Conservation (phyloP, 208 protist genomes). For the Sergeia podlipaevii region DNA sequence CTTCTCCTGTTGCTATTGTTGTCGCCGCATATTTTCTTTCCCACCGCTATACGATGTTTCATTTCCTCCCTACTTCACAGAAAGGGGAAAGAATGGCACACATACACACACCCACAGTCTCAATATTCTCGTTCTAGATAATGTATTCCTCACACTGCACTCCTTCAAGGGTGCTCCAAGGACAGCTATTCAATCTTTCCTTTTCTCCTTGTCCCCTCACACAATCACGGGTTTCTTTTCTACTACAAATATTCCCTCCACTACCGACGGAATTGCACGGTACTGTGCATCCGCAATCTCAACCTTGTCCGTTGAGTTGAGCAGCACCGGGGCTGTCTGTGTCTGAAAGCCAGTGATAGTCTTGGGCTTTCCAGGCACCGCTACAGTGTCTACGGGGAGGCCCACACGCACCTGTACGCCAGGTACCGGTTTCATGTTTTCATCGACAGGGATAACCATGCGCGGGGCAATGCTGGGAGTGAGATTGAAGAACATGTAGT, state of each 20-base stretch:
- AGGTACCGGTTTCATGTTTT: slow-evolving; percentile 90
- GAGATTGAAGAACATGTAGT: slow-evolving; percentile 97
- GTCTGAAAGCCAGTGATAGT: slow-evolving; percentile 99
- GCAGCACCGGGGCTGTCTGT: slow-evolving; percentile 98
- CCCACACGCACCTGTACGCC: slow-evolving; percentile 91
- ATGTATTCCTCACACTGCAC: background rate
- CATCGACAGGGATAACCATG: slow-evolving; percentile 97
- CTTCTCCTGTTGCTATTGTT: too few relatives aligned
- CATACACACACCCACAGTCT: background rate
- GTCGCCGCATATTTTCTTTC: too few relatives aligned
- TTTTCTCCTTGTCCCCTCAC: slow-evolving; percentile 4
- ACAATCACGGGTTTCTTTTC: slow-evolving; percentile 53
- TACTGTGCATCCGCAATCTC: slow-evolving; percentile 97
- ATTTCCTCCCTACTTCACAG: too few relatives aligned
- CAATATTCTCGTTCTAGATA: background rate
- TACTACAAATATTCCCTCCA: slow-evolving; percentile 88
- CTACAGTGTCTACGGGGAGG: slow-evolving; percentile 95
- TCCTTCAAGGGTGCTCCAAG: background rate
- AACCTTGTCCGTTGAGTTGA: slow-evolving; percentile 95
- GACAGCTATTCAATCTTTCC: background rate
- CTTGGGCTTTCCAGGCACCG: slow-evolving; percentile 97
- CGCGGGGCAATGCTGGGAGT: slow-evolving; percentile 93
- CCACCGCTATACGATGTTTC: too few relatives aligned
- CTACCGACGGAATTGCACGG: slow-evolving; percentile 49
- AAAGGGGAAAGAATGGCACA: too few relatives aligned